A percentile compares a stretch with the other conserved stretches of the same genome.
phyloP scores from a whole-genome alignment of 2,329 filamentous ascomycete genomes.

The Ophiocordyceps camponoti-floridani region DNA sequence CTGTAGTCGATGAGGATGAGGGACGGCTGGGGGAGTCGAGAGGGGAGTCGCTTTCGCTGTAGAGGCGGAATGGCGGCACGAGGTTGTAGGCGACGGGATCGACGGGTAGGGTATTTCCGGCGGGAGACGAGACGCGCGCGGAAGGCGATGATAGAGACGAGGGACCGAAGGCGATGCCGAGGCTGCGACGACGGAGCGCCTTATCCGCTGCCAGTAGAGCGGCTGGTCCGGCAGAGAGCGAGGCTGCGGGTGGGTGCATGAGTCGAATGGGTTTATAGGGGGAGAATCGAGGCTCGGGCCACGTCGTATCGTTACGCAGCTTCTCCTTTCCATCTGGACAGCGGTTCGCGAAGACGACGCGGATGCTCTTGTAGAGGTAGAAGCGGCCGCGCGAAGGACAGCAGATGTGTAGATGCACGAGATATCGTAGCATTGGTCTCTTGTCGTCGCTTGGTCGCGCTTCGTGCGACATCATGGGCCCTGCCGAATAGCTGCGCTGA shows the following conservation, averaged over 20 bases:
- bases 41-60: constrained; percentile 11
- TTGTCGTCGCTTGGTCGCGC: constrained; percentile 19
- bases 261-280: constrained; percentile 55
- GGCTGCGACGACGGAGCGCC: constrained; percentile 37
- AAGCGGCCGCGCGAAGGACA: constrained; percentile 67
- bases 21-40: neutral
- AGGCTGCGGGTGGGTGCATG: constrained; percentile 22
- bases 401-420: constrained; percentile 88
- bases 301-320: constrained; percentile 73
- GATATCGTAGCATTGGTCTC: constrained; percentile 65
- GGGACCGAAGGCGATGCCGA: constrained; percentile 24
- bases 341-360: constrained; percentile 90
- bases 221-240: constrained; percentile 19
- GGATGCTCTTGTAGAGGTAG: constrained; percentile 80
- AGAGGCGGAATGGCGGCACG: constrained; percentile 10
- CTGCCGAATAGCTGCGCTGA: constrained; percentile 81
- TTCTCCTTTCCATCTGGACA: constrained; percentile 92
- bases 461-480: constrained; percentile 58
- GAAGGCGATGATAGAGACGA: constrained; percentile 3
- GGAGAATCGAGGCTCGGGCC: constrained; percentile 74
- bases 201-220: constrained; percentile 40
- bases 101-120: constrained; percentile 18
- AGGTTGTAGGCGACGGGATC: constrained; percentile 34
- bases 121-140: constrained; percentile 1
- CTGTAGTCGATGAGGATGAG: neutral